These are phyloP conservation scores for Diplodia sapinea DNA, from an alignment of 2,329 filamentous ascomycete genomes.

Conservation along the genomic window DNA sequence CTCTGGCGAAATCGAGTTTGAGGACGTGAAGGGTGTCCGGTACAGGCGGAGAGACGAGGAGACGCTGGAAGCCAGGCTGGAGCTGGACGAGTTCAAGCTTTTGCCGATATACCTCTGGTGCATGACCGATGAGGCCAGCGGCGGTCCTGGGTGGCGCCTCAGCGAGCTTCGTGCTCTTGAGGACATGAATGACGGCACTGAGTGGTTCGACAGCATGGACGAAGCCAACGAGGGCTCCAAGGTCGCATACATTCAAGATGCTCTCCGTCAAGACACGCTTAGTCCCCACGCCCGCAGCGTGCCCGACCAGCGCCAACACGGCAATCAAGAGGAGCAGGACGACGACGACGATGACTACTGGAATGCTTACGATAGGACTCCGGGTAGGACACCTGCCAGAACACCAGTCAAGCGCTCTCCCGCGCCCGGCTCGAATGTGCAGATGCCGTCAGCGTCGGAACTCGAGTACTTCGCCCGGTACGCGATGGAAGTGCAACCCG, in stretches of 20 bases:
- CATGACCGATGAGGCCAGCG: conserved; percentile 66
- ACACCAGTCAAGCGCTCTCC: conserved; percentile 64
- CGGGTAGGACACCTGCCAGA: conserved; percentile 65
- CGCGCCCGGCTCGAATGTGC: conserved; percentile 57
- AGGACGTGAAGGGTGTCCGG: conserved; percentile 66
- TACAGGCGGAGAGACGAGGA: conserved; percentile 76
- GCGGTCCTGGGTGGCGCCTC: conserved; percentile 70
- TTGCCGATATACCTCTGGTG: conserved; percentile 73
- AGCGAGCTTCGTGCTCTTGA: conserved; percentile 69
- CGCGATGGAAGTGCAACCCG: conserved; percentile 74
- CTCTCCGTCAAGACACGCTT: conserved; percentile 18
- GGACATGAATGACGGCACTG: conserved; percentile 62
- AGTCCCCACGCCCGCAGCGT: conserved; percentile 30
- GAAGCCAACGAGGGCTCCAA: conserved; percentile 64
- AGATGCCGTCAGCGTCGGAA: conserved; percentile 57
- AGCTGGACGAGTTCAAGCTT: conserved; percentile 66
- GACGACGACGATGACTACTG: conserved; percentile 81
- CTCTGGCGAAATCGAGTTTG: conserved; percentile 78
- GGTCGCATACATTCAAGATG: conserved; percentile 33
- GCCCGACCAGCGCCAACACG: conserved; percentile 18
- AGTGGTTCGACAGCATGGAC: conserved; percentile 62
- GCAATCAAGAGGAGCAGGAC: conserved; percentile 55
- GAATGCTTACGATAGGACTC: conserved; percentile 77
- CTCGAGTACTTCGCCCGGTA: conserved; percentile 79
- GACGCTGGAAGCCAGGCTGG: conserved; percentile 72